Base-by-base conservation (phyloP, 768 basidiomycete genomes). In the Russula griseocarnosa region DNA sequence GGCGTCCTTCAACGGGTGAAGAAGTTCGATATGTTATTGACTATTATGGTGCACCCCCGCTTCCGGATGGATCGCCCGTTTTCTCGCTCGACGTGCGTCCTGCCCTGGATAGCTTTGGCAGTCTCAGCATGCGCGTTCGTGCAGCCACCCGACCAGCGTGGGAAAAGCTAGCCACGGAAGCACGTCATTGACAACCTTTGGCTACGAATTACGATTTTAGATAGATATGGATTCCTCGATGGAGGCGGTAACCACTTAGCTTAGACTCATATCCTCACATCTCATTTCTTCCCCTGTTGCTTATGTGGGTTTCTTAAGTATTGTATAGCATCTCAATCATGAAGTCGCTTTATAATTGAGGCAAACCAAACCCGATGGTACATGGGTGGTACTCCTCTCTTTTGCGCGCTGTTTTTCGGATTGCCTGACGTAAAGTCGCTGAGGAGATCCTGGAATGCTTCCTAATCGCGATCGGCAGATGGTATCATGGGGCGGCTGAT, bases 41-140 rank as follows among this genome's bases (percentile, higher is more conserved):
- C 78, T 99, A 99, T 76, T 98, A 98, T 75, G 90, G 92, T 52
- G 94, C 93, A 0, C 92, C 95, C 1, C 85, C 90, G 3, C 87
- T 95, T 60, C 80, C 85, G 8, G 90, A 97, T 68, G 96, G 96
- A 9, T 90, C 90, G 51, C 97, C 97, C 20, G 94, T 95, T 7
- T 98, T 98, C 76, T 88, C 88, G 9, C 81, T 99, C 28, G 97
- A 99, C 73, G 96, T 98, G 11, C 86, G 96, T 18, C 96, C 97
- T 0, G 96, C 96, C 0, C 75, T 99, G 58, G 96, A 98, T 76
- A 90, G 81, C 70, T 78, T 93, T 36, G 82, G 81, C 24, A 92
- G 92, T 70, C 69, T 94, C 58, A 86, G 83, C 72, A 83, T 89
- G 69, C 68, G 82, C 50, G 69, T 82, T 38, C 51, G 69, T 30